Percentiles rank a stretch among this genome's conserved stretches.
These are phyloP conservation scores for Staphylotrichum tortipilum DNA, from an alignment of 495 filamentous ascomycete genomes.

Conservation along the genomic window DNA sequence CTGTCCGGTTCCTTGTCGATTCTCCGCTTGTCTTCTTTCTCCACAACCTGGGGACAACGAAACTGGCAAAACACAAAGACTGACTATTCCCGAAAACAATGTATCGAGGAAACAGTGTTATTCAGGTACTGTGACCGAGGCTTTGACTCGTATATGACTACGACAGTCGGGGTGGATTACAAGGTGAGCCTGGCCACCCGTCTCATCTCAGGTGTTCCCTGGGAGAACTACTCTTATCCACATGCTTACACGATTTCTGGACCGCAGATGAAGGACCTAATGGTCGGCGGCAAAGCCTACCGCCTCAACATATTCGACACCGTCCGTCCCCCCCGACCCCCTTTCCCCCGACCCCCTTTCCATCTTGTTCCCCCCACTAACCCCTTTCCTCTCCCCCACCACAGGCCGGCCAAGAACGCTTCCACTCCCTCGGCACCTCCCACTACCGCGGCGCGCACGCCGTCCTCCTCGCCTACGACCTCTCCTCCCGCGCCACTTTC, in stretches of 20 bases:
- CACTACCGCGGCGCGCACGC: slow-evolving; percentile 55
- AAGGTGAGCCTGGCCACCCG: slow-evolving; percentile 33
- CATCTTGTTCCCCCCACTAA: no score
- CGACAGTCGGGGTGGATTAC: slow-evolving; percentile 56
- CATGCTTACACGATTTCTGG: no score
- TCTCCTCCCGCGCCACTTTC: slow-evolving; percentile 47
- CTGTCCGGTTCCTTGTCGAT: no score
- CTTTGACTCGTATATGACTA: slow-evolving; percentile 49
- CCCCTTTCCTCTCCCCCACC: no score
- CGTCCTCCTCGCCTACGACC: slow-evolving; percentile 53
- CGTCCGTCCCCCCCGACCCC: no score
- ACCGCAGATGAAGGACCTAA: slow-evolving; percentile 39
- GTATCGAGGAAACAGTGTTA: no score
- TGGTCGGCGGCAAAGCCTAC: slow-evolving; percentile 47
- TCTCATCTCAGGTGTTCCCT: not conserved
- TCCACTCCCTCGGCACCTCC: slow-evolving; percentile 51
- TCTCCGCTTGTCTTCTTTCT: no score
- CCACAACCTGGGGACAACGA: no score
- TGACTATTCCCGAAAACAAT: no score
- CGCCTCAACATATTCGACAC: slow-evolving; percentile 52
- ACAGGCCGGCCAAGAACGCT: slow-evolving; percentile 48
- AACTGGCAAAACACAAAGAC: no score
- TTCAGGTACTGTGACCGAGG: slow-evolving; percentile 48
- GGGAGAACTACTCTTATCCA: no score
- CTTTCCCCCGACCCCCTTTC: not conserved